Conservation (phyloP, 2,329 filamentous ascomycete species). For the Aspergillus fischeri region DNA sequence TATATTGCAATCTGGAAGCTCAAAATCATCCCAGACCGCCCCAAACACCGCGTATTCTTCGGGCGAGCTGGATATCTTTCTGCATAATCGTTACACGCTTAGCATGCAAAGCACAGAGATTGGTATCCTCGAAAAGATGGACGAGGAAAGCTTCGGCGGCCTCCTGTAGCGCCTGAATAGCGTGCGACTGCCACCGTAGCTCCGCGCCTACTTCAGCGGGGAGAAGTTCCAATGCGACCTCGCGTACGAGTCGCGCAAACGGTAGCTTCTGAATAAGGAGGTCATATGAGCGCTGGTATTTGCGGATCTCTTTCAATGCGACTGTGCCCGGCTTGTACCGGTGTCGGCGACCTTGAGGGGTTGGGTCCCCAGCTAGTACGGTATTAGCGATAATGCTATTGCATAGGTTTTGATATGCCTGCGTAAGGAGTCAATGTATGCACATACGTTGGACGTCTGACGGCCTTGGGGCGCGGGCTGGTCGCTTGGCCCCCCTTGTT, state of each 20-base stretch:
- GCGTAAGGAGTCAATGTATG: neutral
- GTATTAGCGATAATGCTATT: constrained; percentile 8
- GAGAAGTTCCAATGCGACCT: constrained; percentile 53
- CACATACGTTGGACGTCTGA: constrained; percentile 39
- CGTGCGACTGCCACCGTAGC: constrained; percentile 93
- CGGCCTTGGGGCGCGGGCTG: constrained; percentile 17
- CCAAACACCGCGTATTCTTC: constrained; percentile 74
- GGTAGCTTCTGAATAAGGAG: constrained; percentile 66
- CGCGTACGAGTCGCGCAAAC: constrained; percentile 47
- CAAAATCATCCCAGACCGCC: constrained; percentile 57
- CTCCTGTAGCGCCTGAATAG: constrained; percentile 89
- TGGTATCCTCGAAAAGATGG: constrained; percentile 93
- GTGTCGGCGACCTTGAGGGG: constrained; percentile 57
- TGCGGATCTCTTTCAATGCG: constrained; percentile 85
- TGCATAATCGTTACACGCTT: constrained; percentile 97
- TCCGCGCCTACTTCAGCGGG: constrained; percentile 59
- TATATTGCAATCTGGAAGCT: neutral
- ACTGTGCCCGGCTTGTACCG: constrained; percentile 76
- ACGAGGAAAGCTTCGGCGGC: constrained; percentile 94
- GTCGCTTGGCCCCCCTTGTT: constrained; percentile 17
- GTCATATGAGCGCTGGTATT: constrained; percentile 85
- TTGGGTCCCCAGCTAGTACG: constrained; percentile 64
- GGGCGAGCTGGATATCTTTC: constrained; percentile 92
- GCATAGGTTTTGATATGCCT: neutral
- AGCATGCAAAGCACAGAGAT: constrained; percentile 93